phyloP scores from a whole-genome alignment of 2,329 filamentous ascomycete species.

The Mollisiaceae sp. region DNA sequence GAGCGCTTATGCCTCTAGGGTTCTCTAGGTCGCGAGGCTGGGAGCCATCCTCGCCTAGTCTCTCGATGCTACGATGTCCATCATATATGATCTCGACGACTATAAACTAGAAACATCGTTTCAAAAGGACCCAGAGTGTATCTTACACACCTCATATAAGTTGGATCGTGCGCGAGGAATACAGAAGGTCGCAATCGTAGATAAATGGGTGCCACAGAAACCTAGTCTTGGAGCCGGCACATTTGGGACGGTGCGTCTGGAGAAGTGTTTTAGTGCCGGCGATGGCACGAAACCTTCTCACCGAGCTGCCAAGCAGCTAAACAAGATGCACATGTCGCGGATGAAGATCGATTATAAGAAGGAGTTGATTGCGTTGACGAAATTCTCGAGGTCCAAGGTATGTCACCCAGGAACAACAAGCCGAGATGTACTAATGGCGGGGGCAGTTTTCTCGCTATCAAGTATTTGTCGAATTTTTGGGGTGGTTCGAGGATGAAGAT shows the following conservation, averaged over 20 bases:
- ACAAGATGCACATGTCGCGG: neutral
- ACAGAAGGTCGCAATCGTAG: too few relatives aligned
- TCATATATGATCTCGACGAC: too few relatives aligned
- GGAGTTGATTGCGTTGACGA: constrained; percentile 21
- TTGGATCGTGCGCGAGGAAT: too few relatives aligned
- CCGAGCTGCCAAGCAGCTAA: constrained; percentile 23
- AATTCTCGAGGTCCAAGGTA: constrained; percentile 25
- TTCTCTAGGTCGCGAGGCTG: too few relatives aligned
- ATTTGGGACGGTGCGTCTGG: constrained; percentile 22
- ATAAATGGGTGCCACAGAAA: too few relatives aligned
- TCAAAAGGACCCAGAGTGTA: too few relatives aligned
- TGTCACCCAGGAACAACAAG: neutral
- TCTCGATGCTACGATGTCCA: too few relatives aligned
- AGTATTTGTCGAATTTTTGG: constrained; percentile 42
- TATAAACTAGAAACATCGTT: too few relatives aligned
- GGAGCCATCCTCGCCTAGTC: too few relatives aligned
- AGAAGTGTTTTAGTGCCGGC: constrained; percentile 15
- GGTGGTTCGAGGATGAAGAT: constrained; percentile 40
- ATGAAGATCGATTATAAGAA: constrained; percentile 22
- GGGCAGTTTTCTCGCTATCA: constrained; percentile 6
- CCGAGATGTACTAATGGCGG: neutral
- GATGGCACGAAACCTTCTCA: neutral
- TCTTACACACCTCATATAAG: too few relatives aligned
- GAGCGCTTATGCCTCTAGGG: too few relatives aligned
- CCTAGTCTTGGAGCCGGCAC: constrained; percentile 3